These are phyloP conservation scores for Lipomyces oligophaga DNA, from an alignment of 805 yeast species.

Conservation along the genomic window DNA sequence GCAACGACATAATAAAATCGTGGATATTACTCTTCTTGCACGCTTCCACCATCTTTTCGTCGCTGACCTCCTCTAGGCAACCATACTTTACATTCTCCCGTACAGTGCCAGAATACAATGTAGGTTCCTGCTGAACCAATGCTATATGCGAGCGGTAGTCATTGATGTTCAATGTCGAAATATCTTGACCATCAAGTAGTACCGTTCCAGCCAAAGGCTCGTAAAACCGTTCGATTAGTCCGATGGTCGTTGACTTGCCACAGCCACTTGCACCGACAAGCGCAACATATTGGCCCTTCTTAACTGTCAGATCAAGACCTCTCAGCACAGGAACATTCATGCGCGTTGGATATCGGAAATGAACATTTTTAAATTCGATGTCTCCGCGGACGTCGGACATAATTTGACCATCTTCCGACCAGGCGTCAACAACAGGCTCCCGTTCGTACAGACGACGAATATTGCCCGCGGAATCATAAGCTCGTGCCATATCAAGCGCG, in stretches of 20 bases:
- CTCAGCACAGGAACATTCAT: slow-evolving; percentile 33
- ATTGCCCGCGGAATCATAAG: slow-evolving; percentile 39
- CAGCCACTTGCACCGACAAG: slow-evolving; percentile 83
- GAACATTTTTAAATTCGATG: slow-evolving; percentile 47
- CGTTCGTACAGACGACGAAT: slow-evolving; percentile 37
- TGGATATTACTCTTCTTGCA: slow-evolving; percentile 51
- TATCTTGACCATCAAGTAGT: slow-evolving; percentile 24
- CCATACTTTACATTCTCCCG: slow-evolving; percentile 62
- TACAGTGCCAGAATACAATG: slow-evolving; percentile 72
- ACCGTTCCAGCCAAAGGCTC: slow-evolving; percentile 18
- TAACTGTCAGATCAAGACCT: slow-evolving; percentile 39
- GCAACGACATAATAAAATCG: slow-evolving; percentile 49
- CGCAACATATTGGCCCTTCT: slow-evolving; percentile 82
- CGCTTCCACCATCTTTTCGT: slow-evolving; percentile 43
- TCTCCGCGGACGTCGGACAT: slow-evolving; percentile 43
- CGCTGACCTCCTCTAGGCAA: slow-evolving; percentile 34
- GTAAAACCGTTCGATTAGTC: slow-evolving; percentile 43
- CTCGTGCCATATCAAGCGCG: slow-evolving; percentile 46
- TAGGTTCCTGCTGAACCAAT: slow-evolving; percentile 58
- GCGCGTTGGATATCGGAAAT: slow-evolving; percentile 36
- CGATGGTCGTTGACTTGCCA: slow-evolving; percentile 46
- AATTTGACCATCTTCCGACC: slow-evolving; percentile 35
- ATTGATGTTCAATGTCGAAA: slow-evolving; percentile 41
- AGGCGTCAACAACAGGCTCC: slow-evolving; percentile 39
- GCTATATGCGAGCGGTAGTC: slow-evolving; percentile 53